Conservation (phyloP, 2,329 filamentous ascomycete species). For the Arthroderma uncinatum region DNA sequence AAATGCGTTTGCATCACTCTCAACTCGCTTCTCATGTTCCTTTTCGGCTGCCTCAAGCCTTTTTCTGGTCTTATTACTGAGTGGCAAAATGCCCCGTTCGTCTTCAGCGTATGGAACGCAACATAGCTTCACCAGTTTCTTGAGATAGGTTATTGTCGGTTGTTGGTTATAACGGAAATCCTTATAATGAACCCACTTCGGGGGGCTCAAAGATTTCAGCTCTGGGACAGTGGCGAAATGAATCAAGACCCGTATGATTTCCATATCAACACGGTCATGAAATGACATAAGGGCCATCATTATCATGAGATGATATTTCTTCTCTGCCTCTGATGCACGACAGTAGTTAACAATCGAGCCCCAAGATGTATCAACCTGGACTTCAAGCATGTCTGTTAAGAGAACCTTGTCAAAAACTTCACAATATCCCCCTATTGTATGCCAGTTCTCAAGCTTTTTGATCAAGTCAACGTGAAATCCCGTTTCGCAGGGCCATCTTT, state of each 20-base stretch:
- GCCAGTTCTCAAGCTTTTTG: constrained; percentile 9
- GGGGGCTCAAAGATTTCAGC: constrained; percentile 11
- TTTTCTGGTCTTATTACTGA: constrained; percentile 5
- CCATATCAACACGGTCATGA: constrained; percentile 17
- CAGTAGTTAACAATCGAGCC: constrained; percentile 13
- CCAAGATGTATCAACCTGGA: constrained; percentile 7
- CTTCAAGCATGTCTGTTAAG: constrained; percentile 11
- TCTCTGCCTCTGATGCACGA: background rate
- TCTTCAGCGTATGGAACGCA: constrained; percentile 9
- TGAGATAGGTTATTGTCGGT: constrained; percentile 9
- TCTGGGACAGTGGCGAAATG: constrained; percentile 11
- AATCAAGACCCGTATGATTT: constrained; percentile 17
- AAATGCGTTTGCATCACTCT: constrained; percentile 13
- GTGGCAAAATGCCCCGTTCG: background rate
- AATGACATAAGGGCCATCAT: constrained; percentile 23
- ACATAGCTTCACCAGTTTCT: constrained; percentile 6
- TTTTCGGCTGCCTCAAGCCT: constrained; percentile 5
- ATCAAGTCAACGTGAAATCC: constrained; percentile 6
- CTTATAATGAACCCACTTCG: constrained; percentile 7
- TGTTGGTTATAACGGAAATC: constrained; percentile 10
- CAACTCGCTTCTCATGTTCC: constrained; percentile 6
- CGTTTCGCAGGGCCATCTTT: constrained; percentile 8
- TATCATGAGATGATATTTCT: constrained; percentile 22
- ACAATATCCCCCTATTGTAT: constrained; percentile 10
- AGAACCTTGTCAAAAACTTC: constrained; percentile 11